phyloP scores from a whole-genome alignment of 2,329 filamentous ascomycete genomes.

The Penicillium nordicum region DNA sequence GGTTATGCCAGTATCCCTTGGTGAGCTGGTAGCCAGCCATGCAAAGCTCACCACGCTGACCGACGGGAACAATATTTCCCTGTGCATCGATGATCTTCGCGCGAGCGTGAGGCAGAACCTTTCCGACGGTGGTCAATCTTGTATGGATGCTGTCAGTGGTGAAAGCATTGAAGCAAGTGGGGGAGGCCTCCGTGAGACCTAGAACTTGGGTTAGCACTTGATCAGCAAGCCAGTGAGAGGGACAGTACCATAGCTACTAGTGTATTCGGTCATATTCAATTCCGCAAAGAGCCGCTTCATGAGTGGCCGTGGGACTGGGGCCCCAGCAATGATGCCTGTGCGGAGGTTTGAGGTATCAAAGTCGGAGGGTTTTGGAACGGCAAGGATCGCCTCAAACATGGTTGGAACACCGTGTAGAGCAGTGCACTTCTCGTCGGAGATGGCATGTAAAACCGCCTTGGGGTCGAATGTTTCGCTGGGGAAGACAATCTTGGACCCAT shows the following conservation, averaged over 20 bases:
- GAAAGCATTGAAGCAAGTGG: conserved; percentile 77
- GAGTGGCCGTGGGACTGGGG: conserved; percentile 69
- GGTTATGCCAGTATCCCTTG: conserved; percentile 62
- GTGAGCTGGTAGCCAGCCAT: conserved; percentile 73
- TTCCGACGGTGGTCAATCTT: conserved; percentile 69
- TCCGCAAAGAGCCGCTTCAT: conserved; percentile 69
- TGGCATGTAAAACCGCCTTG: conserved; percentile 61
- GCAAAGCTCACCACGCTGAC: conserved; percentile 68
- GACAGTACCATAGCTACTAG: conserved; percentile 55
- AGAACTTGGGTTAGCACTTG: not conserved
- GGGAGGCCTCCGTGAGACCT: conserved; percentile 71
- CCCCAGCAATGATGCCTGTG: conserved; percentile 76
- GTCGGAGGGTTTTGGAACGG: conserved; percentile 45
- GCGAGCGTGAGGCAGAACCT: conserved; percentile 68
- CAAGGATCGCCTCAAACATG: conserved; percentile 70
- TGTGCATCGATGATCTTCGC: conserved; percentile 71
- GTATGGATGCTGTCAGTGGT: conserved; percentile 66
- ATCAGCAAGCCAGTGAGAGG: not conserved
- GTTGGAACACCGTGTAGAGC: conserved; percentile 78
- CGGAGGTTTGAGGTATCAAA: conserved; percentile 56
- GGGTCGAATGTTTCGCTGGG: conserved; percentile 72
- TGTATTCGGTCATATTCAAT: conserved; percentile 72
- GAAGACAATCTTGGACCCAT: conserved; percentile 73
- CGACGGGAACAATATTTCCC: conserved; percentile 64
- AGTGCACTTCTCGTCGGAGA: conserved; percentile 66